Percentiles rank a stretch among this genome's conserved stretches.
Evolutionary conservation across 106 monocot genomes (phyloP).

Genomic region (Acorus gramineus): DNA sequence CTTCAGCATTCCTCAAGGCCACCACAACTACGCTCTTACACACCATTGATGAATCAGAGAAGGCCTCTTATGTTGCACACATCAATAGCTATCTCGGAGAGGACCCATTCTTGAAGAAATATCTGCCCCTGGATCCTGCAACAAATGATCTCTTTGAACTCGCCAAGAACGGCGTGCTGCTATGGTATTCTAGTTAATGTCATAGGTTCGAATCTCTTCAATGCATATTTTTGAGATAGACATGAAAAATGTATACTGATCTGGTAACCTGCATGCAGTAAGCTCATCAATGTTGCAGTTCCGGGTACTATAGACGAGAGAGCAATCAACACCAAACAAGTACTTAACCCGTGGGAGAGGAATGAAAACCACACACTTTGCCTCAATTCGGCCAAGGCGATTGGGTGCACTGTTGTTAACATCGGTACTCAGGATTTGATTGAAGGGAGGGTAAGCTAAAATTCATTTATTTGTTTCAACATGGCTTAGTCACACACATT

Average conservation of each 20-base stretch:
- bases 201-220: neutral
- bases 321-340: constrained; percentile 75
- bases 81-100: constrained; percentile 74
- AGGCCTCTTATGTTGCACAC: constrained; percentile 69
- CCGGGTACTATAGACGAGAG: constrained; percentile 95
- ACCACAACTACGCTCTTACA: constrained; percentile 67
- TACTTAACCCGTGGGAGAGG: constrained; percentile 79
- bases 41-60: constrained; percentile 74
- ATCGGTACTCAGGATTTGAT: constrained; percentile 89
- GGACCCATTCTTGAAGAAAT: constrained; percentile 58
- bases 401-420: constrained; percentile 92
- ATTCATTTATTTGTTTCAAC: no score
- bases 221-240: constrained; percentile 1
- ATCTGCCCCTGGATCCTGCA: constrained; percentile 58
- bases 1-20: constrained; percentile 64
- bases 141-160: constrained; percentile 62
- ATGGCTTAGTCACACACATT: no score
- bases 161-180: constrained; percentile 75
- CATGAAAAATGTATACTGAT: neutral
- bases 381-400: constrained; percentile 92
- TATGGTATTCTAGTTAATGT: constrained; percentile 41
- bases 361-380: constrained; percentile 95
- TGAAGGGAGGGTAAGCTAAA: constrained; percentile 71
- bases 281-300: constrained; percentile 89
- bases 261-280: constrained; percentile 25